Percentiles rank a stretch among this genome's conserved stretches.
Evolutionary conservation across 192 early-diverging fungal genomes (phyloP).

Genomic region (Coemansia furcata): DNA sequence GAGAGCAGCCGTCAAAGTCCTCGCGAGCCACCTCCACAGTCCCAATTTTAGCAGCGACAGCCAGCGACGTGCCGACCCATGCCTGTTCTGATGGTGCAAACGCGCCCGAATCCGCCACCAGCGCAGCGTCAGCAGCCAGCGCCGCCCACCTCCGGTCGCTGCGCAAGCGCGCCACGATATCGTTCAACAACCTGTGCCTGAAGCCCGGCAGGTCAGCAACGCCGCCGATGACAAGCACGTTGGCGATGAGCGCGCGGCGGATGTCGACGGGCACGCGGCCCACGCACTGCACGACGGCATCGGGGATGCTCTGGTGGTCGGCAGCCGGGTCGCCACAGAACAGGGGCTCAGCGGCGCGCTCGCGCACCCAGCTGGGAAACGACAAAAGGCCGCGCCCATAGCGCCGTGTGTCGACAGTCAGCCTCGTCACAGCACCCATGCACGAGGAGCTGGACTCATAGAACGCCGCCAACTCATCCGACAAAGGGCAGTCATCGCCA

Average conservation of each 20-base stretch:
- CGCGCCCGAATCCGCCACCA: constrained; percentile 52
- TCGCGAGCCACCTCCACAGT: constrained; percentile 65
- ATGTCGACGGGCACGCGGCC: constrained; percentile 65
- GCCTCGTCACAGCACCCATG: background rate
- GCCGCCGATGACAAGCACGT: constrained; percentile 75
- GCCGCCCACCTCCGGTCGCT: constrained; percentile 51
- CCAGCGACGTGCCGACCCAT: constrained; percentile 84
- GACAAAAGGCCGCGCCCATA: constrained; percentile 52
- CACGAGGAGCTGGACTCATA: constrained; percentile 14
- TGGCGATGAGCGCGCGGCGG: constrained; percentile 61
- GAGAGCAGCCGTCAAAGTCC: constrained; percentile 59
- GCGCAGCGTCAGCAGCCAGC: constrained; percentile 54
- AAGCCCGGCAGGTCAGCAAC: constrained; percentile 75
- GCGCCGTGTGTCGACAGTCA: constrained; percentile 2
- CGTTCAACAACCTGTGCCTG: constrained; percentile 57
- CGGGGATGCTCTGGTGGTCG: constrained; percentile 60
- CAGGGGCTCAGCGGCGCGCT: constrained; percentile 73
- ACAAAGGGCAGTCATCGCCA: background rate
- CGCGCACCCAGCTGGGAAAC: constrained; percentile 87
- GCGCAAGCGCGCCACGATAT: constrained; percentile 58
- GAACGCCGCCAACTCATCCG: constrained; percentile 12
- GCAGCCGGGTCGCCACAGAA: constrained; percentile 70
- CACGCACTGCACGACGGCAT: constrained; percentile 58
- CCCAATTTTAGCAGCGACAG: constrained; percentile 71
- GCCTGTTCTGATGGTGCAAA: constrained; percentile 68